phyloP scores from a whole-genome alignment of 352 stramenopile genomes.

The Globisporangium emineosum region DNA sequence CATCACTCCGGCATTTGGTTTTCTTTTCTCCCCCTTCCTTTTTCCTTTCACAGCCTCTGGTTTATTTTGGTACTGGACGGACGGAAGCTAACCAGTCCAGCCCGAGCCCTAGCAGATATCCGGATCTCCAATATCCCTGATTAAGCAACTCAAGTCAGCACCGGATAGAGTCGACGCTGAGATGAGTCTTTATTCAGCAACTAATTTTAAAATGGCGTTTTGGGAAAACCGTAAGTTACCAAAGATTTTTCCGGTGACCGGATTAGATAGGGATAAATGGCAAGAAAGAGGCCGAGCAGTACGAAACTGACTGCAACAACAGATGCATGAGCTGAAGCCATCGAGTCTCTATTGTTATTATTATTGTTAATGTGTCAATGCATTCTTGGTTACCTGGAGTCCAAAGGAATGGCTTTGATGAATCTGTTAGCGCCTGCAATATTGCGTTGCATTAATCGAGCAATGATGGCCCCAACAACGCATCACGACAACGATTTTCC shows the following conservation, averaged over 20 bases:
- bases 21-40: background rate
- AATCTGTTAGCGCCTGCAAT: too few relatives aligned
- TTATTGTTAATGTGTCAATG: background rate
- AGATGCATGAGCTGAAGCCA: background rate
- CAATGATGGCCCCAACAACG: too few relatives aligned
- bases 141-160: background rate
- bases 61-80: background rate
- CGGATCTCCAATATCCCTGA: background rate
- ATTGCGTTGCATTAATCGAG: too few relatives aligned
- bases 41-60: slow-evolving; percentile 3
- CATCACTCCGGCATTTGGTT: background rate
- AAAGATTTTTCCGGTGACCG: background rate
- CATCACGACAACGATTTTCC: too few relatives aligned
- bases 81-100: background rate
- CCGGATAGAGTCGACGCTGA: background rate
- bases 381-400: too few relatives aligned
- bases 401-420: too few relatives aligned
- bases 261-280: background rate
- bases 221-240: background rate
- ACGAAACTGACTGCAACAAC: background rate
- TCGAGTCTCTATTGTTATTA: background rate
- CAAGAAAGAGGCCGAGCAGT: background rate
- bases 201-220: background rate
- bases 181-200: background rate
- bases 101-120: background rate